Percentiles rank a stretch among this genome's conserved stretches.
Conservation (phyloP, 257 asterid genomes). For the Solanum verrucosum region DNA sequence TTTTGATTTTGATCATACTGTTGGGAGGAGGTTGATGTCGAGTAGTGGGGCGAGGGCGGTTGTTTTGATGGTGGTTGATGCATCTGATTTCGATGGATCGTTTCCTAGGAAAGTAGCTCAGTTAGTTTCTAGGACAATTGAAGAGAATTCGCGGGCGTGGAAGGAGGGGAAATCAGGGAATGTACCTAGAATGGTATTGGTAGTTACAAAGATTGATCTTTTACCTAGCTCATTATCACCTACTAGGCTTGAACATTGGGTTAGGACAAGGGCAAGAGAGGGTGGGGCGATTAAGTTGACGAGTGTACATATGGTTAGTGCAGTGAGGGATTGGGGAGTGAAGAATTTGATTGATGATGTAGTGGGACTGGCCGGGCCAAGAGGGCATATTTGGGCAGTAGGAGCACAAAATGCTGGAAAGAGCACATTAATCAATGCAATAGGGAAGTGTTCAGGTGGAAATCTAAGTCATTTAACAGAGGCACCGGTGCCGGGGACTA, state of each 20-base stretch:
- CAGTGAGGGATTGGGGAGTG: slow-evolving; percentile 80
- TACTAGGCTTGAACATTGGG: slow-evolving; percentile 80
- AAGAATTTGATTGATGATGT: slow-evolving; percentile 74
- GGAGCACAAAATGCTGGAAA: slow-evolving; percentile 96
- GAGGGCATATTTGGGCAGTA: slow-evolving; percentile 89
- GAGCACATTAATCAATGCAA: slow-evolving; percentile 70
- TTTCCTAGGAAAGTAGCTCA: slow-evolving; percentile 73
- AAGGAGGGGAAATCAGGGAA: slow-evolving; percentile 84
- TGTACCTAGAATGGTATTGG: slow-evolving; percentile 62
- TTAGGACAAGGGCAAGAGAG: slow-evolving; percentile 72
- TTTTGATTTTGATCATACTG: slow-evolving; percentile 83
- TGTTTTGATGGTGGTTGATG: slow-evolving; percentile 79
- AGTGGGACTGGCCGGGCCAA: slow-evolving; percentile 53
- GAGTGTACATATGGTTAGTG: slow-evolving; percentile 79
- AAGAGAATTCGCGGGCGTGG: slow-evolving; percentile 65
- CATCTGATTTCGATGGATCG: slow-evolving; percentile 79
- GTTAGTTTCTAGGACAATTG: slow-evolving; percentile 47
- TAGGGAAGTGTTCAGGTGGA: slow-evolving; percentile 54
- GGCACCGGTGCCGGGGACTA: slow-evolving; percentile 88
- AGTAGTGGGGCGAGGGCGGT: slow-evolving; percentile 55
- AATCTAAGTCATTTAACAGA: slow-evolving; percentile 66
- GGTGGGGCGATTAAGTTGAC: slow-evolving; percentile 61
- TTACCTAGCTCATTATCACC: slow-evolving; percentile 81
- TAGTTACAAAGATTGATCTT: slow-evolving; percentile 78
- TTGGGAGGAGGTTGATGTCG: slow-evolving; percentile 70